Base-by-base conservation (phyloP, 495 filamentous ascomycete species). In the Hypoxylon fuscum region DNA sequence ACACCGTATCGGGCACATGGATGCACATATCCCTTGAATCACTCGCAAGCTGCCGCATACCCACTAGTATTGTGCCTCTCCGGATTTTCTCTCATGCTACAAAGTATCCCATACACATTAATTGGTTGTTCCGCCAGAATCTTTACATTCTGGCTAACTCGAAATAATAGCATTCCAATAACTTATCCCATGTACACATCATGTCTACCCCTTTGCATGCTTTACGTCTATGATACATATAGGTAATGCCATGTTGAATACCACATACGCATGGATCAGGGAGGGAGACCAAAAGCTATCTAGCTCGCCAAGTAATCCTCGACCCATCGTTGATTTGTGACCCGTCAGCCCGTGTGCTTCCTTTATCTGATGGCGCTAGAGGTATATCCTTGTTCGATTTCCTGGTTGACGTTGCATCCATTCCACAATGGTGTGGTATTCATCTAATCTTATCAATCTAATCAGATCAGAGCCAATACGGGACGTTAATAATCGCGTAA, bases 381-480 rank as follows among this genome's bases (percentile, higher is more conserved):
- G 23, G 22, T n/a, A 9, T 38, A 44, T 20, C 59, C 53, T 42
- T 52, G 31, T 34, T 17, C 17, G 8, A 22, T n/a, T 54, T 32
- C 47, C 49, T 7, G 37, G 41, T 18, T 56, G 47, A 42, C 43
- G 8, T 27, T 27, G 35, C 34, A 61, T 25, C 25, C 25, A 41
- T 41, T 42, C 46, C 31, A 22, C 10, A 47, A 34, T n/a, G 27
- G 46, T 48, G 52, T 55, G 47, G 56, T 22, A 61, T 37, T 20
- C 55, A 70, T 70, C 67, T 70, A 66, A 70, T 70, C 67, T 69
- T 67, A 70, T 70, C 67, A 67, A 70, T 67, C 64, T 66, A 68
- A 70, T 70, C 64, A 68, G 59, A 68, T 70, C 59, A 44, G 11
- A 21, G 23, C 53, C 49, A 59, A 55, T 59, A 57, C 63, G 23